Conservation (phyloP, 2,329 filamentous ascomycete genomes). For the Fusarium lateritium region DNA sequence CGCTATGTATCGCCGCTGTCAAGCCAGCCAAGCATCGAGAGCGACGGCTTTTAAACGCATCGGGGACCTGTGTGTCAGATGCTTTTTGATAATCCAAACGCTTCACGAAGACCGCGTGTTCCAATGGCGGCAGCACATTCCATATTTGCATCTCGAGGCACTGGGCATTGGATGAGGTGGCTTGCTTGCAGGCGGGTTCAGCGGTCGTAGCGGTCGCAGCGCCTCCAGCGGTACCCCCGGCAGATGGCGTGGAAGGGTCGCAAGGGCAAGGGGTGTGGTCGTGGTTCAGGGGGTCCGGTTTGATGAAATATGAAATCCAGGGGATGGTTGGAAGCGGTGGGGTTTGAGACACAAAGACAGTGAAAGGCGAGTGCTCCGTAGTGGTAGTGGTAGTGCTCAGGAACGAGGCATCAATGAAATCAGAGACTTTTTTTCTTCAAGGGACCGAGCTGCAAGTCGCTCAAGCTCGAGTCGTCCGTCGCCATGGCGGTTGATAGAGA, state of each 20-base stretch:
- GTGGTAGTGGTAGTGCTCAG: conserved; percentile 24
- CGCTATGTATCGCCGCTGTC: not conserved
- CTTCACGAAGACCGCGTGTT: conserved; percentile 41
- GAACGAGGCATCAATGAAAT: conserved; percentile 40
- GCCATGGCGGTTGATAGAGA: not conserved
- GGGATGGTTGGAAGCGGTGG: conserved; percentile 31
- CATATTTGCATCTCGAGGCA: conserved; percentile 39
- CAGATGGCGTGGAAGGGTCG: conserved; percentile 21
- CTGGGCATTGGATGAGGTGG: conserved; percentile 51
- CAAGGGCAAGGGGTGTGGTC: conserved; percentile 27
- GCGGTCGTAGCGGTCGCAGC: conserved; percentile 45
- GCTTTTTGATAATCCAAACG: conserved; percentile 10
- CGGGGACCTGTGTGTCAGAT: conserved; percentile 3
- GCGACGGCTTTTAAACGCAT: not conserved
- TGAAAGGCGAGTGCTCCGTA: not conserved
- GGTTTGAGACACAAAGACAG: conserved; percentile 9
- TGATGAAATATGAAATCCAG: conserved; percentile 27
- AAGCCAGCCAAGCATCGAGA: not conserved
- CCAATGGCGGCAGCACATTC: conserved; percentile 50
- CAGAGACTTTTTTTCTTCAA: conserved; percentile 23
- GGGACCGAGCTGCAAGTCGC: conserved; percentile 11
- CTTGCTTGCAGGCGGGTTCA: conserved; percentile 45
- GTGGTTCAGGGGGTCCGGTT: conserved; percentile 25
- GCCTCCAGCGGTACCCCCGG: conserved; percentile 38
- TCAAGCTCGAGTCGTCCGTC: conserved; percentile 4